Evolutionary conservation across 352 stramenopile species (phyloP), one percentile per base, ranked within the genome.

Genomic region (Pythium monospermum): DNA sequence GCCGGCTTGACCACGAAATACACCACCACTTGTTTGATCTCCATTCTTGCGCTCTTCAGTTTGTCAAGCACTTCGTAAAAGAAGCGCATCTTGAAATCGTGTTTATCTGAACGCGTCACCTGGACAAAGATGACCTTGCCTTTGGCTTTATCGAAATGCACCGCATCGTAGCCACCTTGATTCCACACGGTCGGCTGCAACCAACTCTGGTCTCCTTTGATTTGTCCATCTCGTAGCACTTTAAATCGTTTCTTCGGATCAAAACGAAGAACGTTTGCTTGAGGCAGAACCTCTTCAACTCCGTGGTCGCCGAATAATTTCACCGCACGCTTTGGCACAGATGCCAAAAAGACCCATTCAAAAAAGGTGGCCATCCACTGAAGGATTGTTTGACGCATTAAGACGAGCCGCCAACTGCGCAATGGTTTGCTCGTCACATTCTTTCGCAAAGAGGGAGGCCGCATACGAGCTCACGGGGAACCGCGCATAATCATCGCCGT

Each of bases 111-210:
- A 48, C 49, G 50, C 6, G 60, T 49, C 2, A 61, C 25, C 32
- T 61, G 47, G 22, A 68, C 21, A 35, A 68, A 68, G 25, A 53
- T 64, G 38, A 68, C 50, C 32, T 54, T 51, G 10, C 22, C 38
- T 43, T 31, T 36, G 10, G 57, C 39, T 18, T 19, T 33, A 25
- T 61, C 55, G 33, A 68, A 68, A 23, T 68, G 43, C 41, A 64
- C 43, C 12, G 57, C 61, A 54, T 66, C 61, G 43, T 60, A 63
- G 19, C 57, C 52, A 46, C 61, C 57, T 62, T 66, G 56, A 12
- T 56, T 61, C 61, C 61, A 59, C 39, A 32, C 50, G 31, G 38
- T 38, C 22, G 57, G 61, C 43, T 69, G 46, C 43, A 70, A 46
- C 57, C 57, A 70, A 27, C 32, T 58, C 31, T 22, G 18, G 38